Percentiles rank a stretch among this genome's conserved stretches.
These are phyloP conservation scores for Amanita phalloides DNA, from an alignment of 768 basidiomycete species.

Conservation along the genomic window DNA sequence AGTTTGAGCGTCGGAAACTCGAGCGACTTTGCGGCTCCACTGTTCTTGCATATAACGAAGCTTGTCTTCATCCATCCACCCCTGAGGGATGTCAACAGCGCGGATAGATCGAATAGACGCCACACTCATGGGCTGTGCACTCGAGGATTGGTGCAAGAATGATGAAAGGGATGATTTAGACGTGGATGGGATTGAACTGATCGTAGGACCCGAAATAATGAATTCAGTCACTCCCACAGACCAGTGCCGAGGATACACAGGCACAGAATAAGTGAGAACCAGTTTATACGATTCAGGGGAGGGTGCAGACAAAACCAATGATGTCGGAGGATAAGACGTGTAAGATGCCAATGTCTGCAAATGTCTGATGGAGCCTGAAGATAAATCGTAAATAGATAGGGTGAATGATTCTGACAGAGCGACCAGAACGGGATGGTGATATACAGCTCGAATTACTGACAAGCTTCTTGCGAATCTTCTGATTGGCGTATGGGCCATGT, in stretches of 20 bases:
- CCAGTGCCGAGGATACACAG: slow-evolving; percentile 78
- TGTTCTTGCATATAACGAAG: slow-evolving; percentile 58
- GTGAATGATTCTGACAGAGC: slow-evolving; percentile 58
- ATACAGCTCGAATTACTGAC: slow-evolving; percentile 54
- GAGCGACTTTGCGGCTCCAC: slow-evolving; percentile 64
- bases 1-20: slow-evolving; percentile 66
- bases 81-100: slow-evolving; percentile 60
- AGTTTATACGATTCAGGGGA: slow-evolving; percentile 56
- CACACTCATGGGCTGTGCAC: slow-evolving; percentile 32
- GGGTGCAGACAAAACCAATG: slow-evolving; percentile 64
- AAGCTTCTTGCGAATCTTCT: slow-evolving; percentile 27
- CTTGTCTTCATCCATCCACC: slow-evolving; percentile 62
- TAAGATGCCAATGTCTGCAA: slow-evolving; percentile 67
- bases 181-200: background rate
- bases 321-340: slow-evolving; percentile 71
- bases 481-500: slow-evolving; percentile 37
- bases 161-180: slow-evolving; percentile 1
- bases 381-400: slow-evolving; percentile 65
- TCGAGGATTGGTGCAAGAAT: slow-evolving; percentile 5
- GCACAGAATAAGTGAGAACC: slow-evolving; percentile 62
- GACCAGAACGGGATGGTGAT: slow-evolving; percentile 70
- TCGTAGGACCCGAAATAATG: slow-evolving; percentile 37
- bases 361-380: slow-evolving; percentile 35
- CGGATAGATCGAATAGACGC: slow-evolving; percentile 51
- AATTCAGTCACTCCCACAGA: slow-evolving; percentile 69